Conservation (phyloP, 2,329 filamentous ascomycete genomes). For the Sporothrix dimorphospora region DNA sequence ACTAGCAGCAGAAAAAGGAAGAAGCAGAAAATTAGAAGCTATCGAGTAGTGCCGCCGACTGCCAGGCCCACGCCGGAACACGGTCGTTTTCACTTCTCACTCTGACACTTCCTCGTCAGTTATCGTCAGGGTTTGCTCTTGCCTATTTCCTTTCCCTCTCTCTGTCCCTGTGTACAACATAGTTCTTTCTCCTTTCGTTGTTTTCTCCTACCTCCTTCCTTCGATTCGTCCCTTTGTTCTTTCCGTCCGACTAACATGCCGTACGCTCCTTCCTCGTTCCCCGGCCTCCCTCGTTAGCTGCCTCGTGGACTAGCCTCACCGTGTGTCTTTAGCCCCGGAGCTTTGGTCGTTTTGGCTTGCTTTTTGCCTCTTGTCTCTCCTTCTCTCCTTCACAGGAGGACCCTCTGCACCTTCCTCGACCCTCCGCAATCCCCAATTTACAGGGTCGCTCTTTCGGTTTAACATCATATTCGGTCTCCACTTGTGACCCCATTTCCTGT, state of each 20-base stretch:
- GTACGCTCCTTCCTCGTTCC: not conserved
- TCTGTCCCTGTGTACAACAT: not conserved
- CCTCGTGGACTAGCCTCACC: constrained; percentile 10
- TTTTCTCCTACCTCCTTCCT: not conserved
- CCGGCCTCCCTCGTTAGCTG: not conserved
- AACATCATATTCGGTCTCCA: constrained; percentile 23
- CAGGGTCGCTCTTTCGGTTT: constrained; percentile 24
- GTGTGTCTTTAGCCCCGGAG: not conserved
- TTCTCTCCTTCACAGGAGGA: not conserved
- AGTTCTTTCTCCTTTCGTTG: not conserved
- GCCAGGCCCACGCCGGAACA: constrained; percentile 10
- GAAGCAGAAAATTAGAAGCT: not conserved
- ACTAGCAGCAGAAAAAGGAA: not conserved
- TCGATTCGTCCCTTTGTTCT: not conserved
- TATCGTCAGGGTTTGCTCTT: not conserved
- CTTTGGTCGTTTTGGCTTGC: constrained; percentile 12
- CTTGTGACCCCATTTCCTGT: constrained; percentile 24
- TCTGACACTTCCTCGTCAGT: not conserved
- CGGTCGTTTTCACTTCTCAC: not conserved
- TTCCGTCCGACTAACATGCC: not conserved
- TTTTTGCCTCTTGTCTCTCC: constrained; percentile 4
- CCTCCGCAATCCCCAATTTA: constrained; percentile 27
- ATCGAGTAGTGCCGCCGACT: constrained; percentile 5
- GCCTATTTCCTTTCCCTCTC: not conserved
- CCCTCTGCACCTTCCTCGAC: constrained; percentile 19